These are phyloP conservation scores for Cercophora sp. DNA, from an alignment of 495 filamentous ascomycete species.

Conservation along the genomic window DNA sequence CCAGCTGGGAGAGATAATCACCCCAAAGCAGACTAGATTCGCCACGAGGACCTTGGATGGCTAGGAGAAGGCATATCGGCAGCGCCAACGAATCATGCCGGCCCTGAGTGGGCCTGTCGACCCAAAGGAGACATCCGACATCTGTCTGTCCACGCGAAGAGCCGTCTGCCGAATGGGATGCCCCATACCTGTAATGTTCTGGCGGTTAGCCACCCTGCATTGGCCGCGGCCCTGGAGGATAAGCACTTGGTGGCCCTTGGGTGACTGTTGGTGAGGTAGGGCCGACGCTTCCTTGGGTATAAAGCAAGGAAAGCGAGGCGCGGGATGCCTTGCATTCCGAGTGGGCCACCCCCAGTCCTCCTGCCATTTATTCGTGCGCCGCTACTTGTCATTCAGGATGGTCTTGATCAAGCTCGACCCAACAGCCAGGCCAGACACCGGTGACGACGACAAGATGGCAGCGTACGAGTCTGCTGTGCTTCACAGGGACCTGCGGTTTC, in stretches of 20 bases:
- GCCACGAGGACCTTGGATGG: slow-evolving; percentile 17
- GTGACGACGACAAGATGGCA: neutral
- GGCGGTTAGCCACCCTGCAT: no score
- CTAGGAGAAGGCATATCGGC: slow-evolving; percentile 16
- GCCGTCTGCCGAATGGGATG: no score
- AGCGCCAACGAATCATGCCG: slow-evolving; percentile 29
- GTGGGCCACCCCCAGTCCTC: neutral
- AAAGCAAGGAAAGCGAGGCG: neutral
- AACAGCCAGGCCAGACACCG: neutral
- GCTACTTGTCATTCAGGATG: no score
- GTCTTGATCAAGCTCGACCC: slow-evolving; percentile 17
- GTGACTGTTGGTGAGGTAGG: no score
- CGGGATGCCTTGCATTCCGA: neutral
- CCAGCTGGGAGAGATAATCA: neutral
- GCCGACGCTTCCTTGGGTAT: neutral
- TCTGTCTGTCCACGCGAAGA: neutral
- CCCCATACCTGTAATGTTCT: no score
- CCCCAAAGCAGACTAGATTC: neutral
- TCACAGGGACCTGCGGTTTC: slow-evolving; percentile 27
- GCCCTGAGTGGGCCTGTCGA: slow-evolving; percentile 22
- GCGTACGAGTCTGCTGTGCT: slow-evolving; percentile 28
- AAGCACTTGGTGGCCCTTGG: no score
- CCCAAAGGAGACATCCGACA: slow-evolving; percentile 14
- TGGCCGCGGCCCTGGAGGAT: no score
- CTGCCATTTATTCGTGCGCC: no score